Evolutionary conservation across 257 asterid species (phyloP).

Genomic region (Phtheirospermum japonicum): DNA sequence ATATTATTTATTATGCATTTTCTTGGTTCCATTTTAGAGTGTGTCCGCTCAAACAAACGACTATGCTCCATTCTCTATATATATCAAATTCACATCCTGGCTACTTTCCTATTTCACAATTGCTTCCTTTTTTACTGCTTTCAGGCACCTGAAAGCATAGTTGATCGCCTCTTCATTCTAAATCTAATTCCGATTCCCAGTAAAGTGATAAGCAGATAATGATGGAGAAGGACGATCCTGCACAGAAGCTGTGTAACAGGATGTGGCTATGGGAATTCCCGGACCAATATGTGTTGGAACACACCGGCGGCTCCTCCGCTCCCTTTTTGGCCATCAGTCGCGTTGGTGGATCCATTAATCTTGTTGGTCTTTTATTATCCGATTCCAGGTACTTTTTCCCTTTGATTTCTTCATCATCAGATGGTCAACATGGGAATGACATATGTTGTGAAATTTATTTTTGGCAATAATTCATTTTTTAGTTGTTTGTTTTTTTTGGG

Average conservation of each 20-base stretch:
- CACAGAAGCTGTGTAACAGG: constrained; percentile 62
- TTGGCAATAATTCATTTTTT: too few relatives aligned
- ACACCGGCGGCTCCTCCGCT: constrained; percentile 77
- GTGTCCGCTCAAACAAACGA: too few relatives aligned
- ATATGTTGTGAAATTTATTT: too few relatives aligned
- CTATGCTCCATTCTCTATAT: too few relatives aligned
- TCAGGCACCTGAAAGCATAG: not conserved
- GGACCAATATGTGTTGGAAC: constrained; percentile 76
- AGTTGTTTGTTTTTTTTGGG: too few relatives aligned
- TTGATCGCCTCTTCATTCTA: not conserved
- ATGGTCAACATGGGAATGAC: too few relatives aligned
- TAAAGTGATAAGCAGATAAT: constrained; percentile 38
- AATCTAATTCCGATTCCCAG: not conserved
- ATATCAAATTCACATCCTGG: too few relatives aligned
- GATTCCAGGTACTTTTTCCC: not conserved
- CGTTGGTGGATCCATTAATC: constrained; percentile 55
- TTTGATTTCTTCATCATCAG: too few relatives aligned
- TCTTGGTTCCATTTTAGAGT: too few relatives aligned
- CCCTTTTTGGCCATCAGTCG: constrained; percentile 64
- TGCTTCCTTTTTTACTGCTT: not conserved
- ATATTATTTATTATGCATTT: too few relatives aligned
- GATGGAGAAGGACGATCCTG: constrained; percentile 79
- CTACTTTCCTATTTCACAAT: not conserved
- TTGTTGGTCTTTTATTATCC: constrained; percentile 43
- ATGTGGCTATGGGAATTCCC: constrained; percentile 94